Evolutionary conservation across 2,329 filamentous ascomycete genomes (phyloP).

Genomic region (Trichoderma sp.): DNA sequence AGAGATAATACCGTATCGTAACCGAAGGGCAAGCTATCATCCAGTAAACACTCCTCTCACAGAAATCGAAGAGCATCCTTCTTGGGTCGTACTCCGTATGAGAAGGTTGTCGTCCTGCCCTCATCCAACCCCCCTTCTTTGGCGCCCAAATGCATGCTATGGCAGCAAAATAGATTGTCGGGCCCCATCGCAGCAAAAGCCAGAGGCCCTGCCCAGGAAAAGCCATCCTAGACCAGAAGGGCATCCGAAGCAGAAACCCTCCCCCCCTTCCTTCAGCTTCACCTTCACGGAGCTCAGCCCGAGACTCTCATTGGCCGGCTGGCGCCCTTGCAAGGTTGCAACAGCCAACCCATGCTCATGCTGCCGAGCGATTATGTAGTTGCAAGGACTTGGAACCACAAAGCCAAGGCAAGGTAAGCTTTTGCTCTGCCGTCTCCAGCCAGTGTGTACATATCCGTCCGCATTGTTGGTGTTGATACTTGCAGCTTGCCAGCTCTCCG

Average conservation of each 20-base stretch:
- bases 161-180: conserved; percentile 14
- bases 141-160: conserved; percentile 18
- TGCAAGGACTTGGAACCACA: neutral
- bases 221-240: conserved; percentile 16
- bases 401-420: conserved; percentile 6
- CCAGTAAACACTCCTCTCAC: too few species aligned
- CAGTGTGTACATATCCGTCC: neutral
- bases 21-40: too few species aligned
- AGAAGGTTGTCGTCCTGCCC: neutral
- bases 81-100: too few species aligned
- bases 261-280: conserved; percentile 25
- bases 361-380: conserved; percentile 15
- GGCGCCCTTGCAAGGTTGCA: neutral
- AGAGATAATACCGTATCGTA: too few species aligned
- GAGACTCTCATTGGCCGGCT: neutral
- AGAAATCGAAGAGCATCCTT: too few species aligned
- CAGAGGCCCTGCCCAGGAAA: conserved; percentile 19
- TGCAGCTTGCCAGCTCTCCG: neutral
- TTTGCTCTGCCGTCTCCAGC: conserved; percentile 8
- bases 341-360: conserved; percentile 14
- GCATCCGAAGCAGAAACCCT: conserved; percentile 8
- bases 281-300: conserved; percentile 17
- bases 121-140: conserved; percentile 1
- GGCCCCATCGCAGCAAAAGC: conserved; percentile 22
- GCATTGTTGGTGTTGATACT: neutral